These are phyloP conservation scores for Acidiella bohemica DNA, from an alignment of 495 filamentous ascomycete species.

Conservation along the genomic window DNA sequence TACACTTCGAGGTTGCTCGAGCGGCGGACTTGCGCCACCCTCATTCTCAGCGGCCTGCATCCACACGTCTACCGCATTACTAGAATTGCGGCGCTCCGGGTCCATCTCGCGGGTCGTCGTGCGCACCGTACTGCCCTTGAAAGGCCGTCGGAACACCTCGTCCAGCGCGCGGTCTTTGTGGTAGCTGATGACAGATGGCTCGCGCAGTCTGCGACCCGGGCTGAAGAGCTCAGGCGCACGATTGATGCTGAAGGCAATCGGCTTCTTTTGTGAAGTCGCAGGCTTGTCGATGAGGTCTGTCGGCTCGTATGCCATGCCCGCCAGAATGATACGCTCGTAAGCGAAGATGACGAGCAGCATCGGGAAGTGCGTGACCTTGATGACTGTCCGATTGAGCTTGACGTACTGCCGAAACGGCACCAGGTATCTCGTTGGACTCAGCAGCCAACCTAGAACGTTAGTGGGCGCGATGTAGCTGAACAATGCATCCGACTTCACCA, in stretches of 20 bases:
- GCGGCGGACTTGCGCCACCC: slow-evolving; percentile 47
- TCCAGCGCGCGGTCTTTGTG: slow-evolving; percentile 86
- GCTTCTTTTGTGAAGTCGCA: slow-evolving; percentile 26
- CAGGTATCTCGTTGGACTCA: slow-evolving; percentile 64
- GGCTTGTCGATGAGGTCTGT: slow-evolving; percentile 49
- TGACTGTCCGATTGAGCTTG: slow-evolving; percentile 66
- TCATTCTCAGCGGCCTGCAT: slow-evolving; percentile 62
- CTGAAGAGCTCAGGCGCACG: slow-evolving; percentile 48
- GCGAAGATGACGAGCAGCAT: slow-evolving; percentile 70
- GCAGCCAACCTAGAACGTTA: slow-evolving; percentile 76
- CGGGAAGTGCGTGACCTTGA: slow-evolving; percentile 81
- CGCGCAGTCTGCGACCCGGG: slow-evolving; percentile 50
- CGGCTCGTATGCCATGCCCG: slow-evolving; percentile 54
- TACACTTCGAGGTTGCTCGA: slow-evolving; percentile 45
- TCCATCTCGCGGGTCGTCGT: slow-evolving; percentile 32
- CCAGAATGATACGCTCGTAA: slow-evolving; percentile 70
- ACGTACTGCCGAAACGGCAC: slow-evolving; percentile 71
- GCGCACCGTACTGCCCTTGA: slow-evolving; percentile 31
- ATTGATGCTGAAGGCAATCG: slow-evolving; percentile 25
- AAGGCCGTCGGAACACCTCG: slow-evolving; percentile 68
- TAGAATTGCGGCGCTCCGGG: slow-evolving; percentile 49
- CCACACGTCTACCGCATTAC: slow-evolving; percentile 69
- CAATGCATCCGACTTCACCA: slow-evolving; percentile 88
- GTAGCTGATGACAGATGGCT: slow-evolving; percentile 69
- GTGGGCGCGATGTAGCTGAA: slow-evolving; percentile 85